Evolutionary conservation across 2,329 filamentous ascomycete genomes (phyloP).

Genomic region (Aphanoascus verrucosus): DNA sequence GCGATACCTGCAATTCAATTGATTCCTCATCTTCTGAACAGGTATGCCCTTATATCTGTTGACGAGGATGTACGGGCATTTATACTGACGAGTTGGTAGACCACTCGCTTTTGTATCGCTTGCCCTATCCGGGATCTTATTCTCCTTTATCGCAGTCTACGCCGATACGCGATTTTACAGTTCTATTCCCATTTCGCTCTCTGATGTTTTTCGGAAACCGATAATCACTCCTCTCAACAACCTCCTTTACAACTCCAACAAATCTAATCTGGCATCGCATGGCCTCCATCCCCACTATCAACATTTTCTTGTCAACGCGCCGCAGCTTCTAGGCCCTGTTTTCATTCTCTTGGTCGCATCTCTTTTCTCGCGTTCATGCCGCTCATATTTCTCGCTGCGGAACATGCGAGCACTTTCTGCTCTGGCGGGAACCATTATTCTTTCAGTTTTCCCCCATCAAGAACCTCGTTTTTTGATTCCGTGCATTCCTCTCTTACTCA

Average conservation of each 20-base stretch:
- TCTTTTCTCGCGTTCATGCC: conserved; percentile 32
- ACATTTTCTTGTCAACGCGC: conserved; percentile 60
- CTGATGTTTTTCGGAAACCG: conserved; percentile 43
- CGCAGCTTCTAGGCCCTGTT: conserved; percentile 62
- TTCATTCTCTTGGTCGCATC: conserved; percentile 41
- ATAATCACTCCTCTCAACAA: conserved; percentile 71
- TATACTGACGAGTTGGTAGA: conserved; percentile 28
- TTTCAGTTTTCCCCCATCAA: conserved; percentile 42
- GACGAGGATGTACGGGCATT: not conserved
- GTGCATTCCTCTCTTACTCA: conserved; percentile 41
- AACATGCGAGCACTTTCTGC: conserved; percentile 36
- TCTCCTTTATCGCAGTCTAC: conserved; percentile 60
- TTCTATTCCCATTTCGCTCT: conserved; percentile 27
- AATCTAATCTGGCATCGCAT: conserved; percentile 61
- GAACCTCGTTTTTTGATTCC: conserved; percentile 45
- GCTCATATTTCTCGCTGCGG: conserved; percentile 26
- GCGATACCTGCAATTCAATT: conserved; percentile 72
- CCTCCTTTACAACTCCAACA: conserved; percentile 60
- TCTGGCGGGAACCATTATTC: conserved; percentile 34
- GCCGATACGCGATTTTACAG: conserved; percentile 78
- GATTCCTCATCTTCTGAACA: conserved; percentile 72
- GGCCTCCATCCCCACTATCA: conserved; percentile 71
- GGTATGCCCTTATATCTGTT: conserved; percentile 44
- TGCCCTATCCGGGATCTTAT: conserved; percentile 53
- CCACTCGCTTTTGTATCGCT: conserved; percentile 53